Conservation (phyloP, 805 yeast genomes). For the Saccharomycopsis schoenii region DNA sequence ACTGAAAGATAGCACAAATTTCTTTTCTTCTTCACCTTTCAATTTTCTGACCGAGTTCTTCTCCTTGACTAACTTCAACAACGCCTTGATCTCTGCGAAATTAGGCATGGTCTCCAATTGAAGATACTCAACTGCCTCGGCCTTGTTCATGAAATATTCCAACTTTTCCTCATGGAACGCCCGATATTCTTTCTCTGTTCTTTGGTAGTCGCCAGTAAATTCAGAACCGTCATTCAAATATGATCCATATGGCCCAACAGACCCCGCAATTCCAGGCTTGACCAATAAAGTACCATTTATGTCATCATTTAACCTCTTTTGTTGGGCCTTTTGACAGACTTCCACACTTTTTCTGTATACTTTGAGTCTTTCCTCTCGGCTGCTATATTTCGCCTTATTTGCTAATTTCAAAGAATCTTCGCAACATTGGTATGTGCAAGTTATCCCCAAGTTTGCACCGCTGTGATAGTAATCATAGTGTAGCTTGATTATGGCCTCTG, state of each 20-base stretch:
- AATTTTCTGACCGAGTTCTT: slow-evolving; percentile 23
- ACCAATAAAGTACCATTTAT: neutral
- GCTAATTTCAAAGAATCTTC: slow-evolving; percentile 30
- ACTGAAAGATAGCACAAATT: slow-evolving; percentile 28
- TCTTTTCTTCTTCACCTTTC: slow-evolving; percentile 21
- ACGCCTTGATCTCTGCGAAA: slow-evolving; percentile 42
- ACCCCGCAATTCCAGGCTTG: slow-evolving; percentile 34
- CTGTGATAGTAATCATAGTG: slow-evolving; percentile 41
- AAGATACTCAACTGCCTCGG: slow-evolving; percentile 40
- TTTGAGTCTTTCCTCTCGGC: neutral
- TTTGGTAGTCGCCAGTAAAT: slow-evolving; percentile 58
- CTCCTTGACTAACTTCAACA: slow-evolving; percentile 33
- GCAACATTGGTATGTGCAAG: slow-evolving; percentile 56
- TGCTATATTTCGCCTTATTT: slow-evolving; percentile 8
- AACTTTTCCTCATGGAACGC: slow-evolving; percentile 44
- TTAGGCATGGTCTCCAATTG: slow-evolving; percentile 70
- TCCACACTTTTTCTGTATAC: slow-evolving; percentile 22
- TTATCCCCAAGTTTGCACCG: slow-evolving; percentile 46
- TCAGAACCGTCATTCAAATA: slow-evolving; percentile 59
- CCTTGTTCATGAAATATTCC: slow-evolving; percentile 27
- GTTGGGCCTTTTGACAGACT: slow-evolving; percentile 21
- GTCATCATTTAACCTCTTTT: neutral
- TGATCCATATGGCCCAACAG: slow-evolving; percentile 75
- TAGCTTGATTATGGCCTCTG: slow-evolving; percentile 35
- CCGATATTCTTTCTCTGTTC: slow-evolving; percentile 28